A percentile compares a stretch with the other conserved stretches of the same genome.
These are phyloP conservation scores for Ceratocystis eucalypticola DNA, from an alignment of 2,329 filamentous ascomycete species.

Conservation along the genomic window DNA sequence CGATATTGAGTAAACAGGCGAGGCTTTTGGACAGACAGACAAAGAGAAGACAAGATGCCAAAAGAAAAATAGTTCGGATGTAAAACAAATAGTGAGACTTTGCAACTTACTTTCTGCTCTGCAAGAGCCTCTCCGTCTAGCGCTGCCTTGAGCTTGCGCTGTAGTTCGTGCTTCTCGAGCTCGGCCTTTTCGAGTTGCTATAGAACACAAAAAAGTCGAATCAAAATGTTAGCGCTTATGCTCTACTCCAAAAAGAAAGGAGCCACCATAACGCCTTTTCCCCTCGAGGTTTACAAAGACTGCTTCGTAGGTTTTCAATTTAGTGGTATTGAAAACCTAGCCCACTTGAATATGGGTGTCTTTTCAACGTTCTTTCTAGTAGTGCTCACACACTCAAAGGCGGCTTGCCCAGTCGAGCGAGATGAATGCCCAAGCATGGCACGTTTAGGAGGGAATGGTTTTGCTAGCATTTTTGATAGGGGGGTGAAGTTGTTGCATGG, in stretches of 20 bases:
- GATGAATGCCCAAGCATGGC: conserved; percentile 7
- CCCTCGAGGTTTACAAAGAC: neutral
- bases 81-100: neutral
- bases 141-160: conserved; percentile 40
- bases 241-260: neutral
- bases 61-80: neutral
- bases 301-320: neutral
- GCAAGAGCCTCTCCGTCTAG: conserved; percentile 37
- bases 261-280: neutral
- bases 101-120: conserved; percentile 39
- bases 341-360: neutral
- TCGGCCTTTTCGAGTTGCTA: conserved; percentile 48
- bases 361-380: too few species aligned
- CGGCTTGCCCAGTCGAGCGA: conserved; percentile 17
- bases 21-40: neutral
- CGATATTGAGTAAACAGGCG: neutral
- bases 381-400: conserved; percentile 16
- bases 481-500: conserved; percentile 13
- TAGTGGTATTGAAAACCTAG: neutral
- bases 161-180: conserved; percentile 42
- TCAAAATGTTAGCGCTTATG: conserved; percentile 3
- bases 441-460: conserved; percentile 7
- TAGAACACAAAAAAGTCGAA: conserved; percentile 9
- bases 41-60: neutral
- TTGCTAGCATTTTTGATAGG: neutral